These are phyloP conservation scores for Crotalaria pallida DNA, from an alignment of 306 rosid genomes.

Conservation along the genomic window DNA sequence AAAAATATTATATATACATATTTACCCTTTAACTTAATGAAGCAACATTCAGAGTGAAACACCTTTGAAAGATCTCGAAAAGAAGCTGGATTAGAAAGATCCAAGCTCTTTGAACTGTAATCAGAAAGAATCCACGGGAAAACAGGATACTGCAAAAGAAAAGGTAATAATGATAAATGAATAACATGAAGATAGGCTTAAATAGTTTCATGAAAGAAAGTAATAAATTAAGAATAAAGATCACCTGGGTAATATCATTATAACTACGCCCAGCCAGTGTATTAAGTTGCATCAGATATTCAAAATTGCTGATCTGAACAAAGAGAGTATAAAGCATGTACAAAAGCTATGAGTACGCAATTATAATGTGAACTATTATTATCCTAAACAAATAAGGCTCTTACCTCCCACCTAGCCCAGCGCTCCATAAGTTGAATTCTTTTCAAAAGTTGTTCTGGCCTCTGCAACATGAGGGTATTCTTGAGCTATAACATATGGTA, in stretches of 20 bases:
- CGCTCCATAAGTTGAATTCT: slow-evolving; percentile 99
- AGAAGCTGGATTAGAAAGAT: slow-evolving; percentile 78
- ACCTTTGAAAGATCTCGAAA: slow-evolving; percentile 97
- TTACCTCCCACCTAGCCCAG: slow-evolving; percentile 99
- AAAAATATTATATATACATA: not conserved
- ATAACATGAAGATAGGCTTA: slow-evolving; percentile 18
- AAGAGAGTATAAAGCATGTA: slow-evolving; percentile 9
- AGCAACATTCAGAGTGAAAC: slow-evolving; percentile 21
- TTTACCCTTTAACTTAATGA: not conserved
- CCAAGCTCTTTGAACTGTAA: slow-evolving; percentile 80
- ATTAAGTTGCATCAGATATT: slow-evolving; percentile 96
- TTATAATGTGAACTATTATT: slow-evolving; percentile 4
- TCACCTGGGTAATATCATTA: slow-evolving; percentile 96
- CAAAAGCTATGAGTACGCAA: not conserved
- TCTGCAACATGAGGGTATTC: slow-evolving; percentile 47
- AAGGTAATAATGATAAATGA: slow-evolving; percentile 11
- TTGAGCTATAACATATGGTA: slow-evolving; percentile 7
- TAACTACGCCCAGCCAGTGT: slow-evolving; percentile 98
- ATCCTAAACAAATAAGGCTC: slow-evolving; percentile 13
- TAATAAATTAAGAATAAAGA: not conserved
- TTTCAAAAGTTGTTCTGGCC: slow-evolving; percentile 92
- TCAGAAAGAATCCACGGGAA: slow-evolving; percentile 98
- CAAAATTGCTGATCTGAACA: slow-evolving; percentile 97
- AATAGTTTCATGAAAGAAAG: slow-evolving; percentile 15
- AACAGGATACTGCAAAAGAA: slow-evolving; percentile 86